Evolutionary conservation across 164 flowering plant species (phyloP).

Genomic region (Tetracentron sinense): DNA sequence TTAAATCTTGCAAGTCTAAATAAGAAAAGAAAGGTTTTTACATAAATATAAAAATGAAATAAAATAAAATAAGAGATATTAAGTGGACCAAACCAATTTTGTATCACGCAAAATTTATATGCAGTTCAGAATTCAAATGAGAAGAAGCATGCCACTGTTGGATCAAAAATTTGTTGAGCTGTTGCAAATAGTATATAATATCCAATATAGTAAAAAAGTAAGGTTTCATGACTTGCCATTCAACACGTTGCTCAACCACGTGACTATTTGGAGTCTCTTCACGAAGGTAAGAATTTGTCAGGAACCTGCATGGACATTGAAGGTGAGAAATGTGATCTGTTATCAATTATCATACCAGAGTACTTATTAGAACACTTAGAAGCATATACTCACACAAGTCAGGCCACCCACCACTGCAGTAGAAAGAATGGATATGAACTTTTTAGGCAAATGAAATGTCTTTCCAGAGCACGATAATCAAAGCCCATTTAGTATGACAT

Average conservation of each 20-base stretch:
- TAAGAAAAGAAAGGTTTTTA: not conserved
- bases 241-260: conserved; percentile 97
- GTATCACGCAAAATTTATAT: not conserved
- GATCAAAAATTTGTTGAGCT: not conserved
- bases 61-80: too few species aligned
- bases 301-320: conserved; percentile 52
- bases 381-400: too few species aligned
- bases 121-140: not conserved
- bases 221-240: conserved; percentile 66
- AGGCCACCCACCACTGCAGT: too few species aligned
- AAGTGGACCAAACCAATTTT: too few species aligned
- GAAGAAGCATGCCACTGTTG: not conserved
- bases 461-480: too few species aligned
- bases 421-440: too few species aligned
- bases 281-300: conserved; percentile 87
- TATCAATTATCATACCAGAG: too few species aligned
- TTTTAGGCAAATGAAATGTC: too few species aligned
- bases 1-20: not conserved
- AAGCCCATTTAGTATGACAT: too few species aligned
- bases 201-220: conserved; percentile 9
- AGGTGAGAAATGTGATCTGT: not conserved
- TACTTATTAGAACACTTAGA: not conserved
- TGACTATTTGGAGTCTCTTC: conserved; percentile 93
- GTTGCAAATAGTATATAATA: not conserved
- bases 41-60: too few species aligned